Base-by-base conservation (phyloP, 202 grass and related monocot species). In the Panicum hallii region DNA sequence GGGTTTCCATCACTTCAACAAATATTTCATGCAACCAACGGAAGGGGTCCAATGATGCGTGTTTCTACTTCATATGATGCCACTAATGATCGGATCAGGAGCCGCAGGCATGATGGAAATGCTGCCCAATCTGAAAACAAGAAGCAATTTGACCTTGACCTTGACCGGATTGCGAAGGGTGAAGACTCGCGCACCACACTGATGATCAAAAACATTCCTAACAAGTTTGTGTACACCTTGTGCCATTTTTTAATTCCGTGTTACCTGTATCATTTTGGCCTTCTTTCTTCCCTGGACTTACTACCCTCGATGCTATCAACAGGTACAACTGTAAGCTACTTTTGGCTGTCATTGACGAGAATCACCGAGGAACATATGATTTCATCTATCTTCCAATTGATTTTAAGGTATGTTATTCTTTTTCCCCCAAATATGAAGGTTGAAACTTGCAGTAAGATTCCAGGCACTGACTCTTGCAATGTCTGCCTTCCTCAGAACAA, bases 351-450 rank as follows among this genome's bases (percentile, higher is more conserved):
- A 96, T 99, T 87, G 93, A 99, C 64, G 97, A 99, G 81, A 94
- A 94, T 62, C 97, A 99, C 70, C 82, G 72, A 74, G 93, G 97
- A 82, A 99, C 93, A 22, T 99, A 99, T 42, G 97, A 99, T 86
- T 99, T 99, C 75, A 89, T 99, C 79, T 99, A 99, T 71, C 89
- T 99, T 71, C 97, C 97, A 12, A 99, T 99, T 79, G 97, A 99
- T 79, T 99, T 99, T 87, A 99, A 99, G 97, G 97, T 95, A 78
- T 66, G 4, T 45, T 56, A 7, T 40, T 46, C 0, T 40, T 64
- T 70, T 64, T 40, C 28, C 26, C 8, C 38, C 10, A 75, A 40
- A 28, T 55, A 23, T 45, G 12, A 75, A 17, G 23, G 16, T 40
- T 47, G 52, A 17, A 63, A 75, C 34, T 48, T 38, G 7, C 26